A percentile compares a stretch with the other conserved stretches of the same genome.
Conservation (phyloP, 257 asterid species). For the Catharanthus roseus region DNA sequence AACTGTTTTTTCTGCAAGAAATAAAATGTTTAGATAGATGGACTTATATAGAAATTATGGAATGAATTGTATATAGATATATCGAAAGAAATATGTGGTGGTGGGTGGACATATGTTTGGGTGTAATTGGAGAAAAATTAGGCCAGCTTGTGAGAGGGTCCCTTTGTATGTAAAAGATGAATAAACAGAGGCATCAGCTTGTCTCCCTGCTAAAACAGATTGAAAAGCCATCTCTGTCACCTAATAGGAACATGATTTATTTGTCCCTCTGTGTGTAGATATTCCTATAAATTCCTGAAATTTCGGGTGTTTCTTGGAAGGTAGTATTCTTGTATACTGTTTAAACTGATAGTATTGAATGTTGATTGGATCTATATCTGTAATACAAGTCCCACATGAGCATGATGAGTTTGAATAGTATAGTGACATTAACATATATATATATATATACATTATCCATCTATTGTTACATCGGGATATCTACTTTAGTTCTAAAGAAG, state of each 20-base stretch:
- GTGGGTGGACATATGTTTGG: constrained; percentile 37
- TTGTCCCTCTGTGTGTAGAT: constrained; percentile 11
- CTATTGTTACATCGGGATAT: no score
- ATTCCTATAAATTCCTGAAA: constrained; percentile 15
- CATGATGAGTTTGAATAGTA: no score
- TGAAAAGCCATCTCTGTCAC: constrained; percentile 14
- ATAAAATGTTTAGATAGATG: background rate
- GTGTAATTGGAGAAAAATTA: constrained; percentile 24
- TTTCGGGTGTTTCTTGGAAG: constrained; percentile 3
- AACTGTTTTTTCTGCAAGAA: background rate
- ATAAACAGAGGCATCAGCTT: constrained; percentile 28
- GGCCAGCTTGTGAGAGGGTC: constrained; percentile 41
- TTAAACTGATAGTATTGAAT: background rate
- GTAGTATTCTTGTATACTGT: background rate
- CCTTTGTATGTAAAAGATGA: constrained; percentile 41
- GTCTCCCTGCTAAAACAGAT: constrained; percentile 38
- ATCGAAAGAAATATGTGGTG: constrained; percentile 11
- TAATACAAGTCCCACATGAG: no score
- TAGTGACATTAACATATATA: no score
- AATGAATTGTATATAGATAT: background rate
- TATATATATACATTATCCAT: no score
- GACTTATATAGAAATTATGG: background rate
- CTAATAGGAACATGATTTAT: constrained; percentile 9
- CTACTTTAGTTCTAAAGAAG: no score
- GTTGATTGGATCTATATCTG: background rate